Conservation (phyloP, 495 filamentous ascomycete genomes). For the Trichoderma gamsii region DNA sequence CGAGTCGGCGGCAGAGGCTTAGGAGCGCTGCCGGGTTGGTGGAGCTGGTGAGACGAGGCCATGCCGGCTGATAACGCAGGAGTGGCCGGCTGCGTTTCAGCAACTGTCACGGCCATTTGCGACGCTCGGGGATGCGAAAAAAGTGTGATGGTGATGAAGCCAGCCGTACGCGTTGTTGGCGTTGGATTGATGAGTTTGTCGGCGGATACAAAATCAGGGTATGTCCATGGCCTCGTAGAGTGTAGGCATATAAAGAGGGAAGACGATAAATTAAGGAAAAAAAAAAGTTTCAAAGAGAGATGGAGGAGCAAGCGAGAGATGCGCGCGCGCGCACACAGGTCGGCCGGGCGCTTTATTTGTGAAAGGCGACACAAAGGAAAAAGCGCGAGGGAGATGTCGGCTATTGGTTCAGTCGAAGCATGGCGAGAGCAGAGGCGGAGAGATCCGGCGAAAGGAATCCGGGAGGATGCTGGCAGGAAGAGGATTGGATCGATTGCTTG, state of each 20-base stretch:
- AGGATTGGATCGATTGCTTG: background rate
- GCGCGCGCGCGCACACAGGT: background rate
- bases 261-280: background rate
- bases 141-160: background rate
- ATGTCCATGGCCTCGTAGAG: background rate
- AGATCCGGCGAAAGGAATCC: constrained; percentile 6
- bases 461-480: background rate
- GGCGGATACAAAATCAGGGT: background rate
- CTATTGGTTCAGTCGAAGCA: constrained; percentile 3
- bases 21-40: constrained; percentile 17
- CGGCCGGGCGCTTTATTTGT: background rate
- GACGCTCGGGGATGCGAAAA: background rate
- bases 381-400: background rate
- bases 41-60: constrained; percentile 23
- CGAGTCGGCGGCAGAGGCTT: constrained; percentile 22
- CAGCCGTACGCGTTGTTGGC: background rate
- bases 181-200: background rate
- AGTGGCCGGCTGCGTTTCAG: constrained; percentile 1
- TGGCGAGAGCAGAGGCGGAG: background rate
- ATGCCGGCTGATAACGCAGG: background rate
- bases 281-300: background rate
- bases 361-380: constrained; percentile 9
- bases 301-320: background rate
- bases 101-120: constrained; percentile 27
- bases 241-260: background rate